Base-by-base conservation (phyloP, 2,329 filamentous ascomycete genomes). In the Diaporthe sp. region DNA sequence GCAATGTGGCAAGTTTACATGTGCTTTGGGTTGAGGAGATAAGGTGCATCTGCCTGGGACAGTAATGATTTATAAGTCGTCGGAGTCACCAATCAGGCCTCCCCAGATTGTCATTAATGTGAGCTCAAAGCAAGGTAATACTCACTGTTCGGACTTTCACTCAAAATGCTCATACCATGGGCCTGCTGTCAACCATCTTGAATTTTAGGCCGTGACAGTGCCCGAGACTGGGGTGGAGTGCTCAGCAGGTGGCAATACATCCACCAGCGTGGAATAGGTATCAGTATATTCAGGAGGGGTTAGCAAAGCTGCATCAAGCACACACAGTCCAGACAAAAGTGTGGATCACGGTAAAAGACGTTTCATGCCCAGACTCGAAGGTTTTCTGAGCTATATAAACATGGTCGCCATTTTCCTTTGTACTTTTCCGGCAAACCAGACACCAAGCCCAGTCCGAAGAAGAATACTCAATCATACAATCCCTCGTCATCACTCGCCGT, bases 401-500 rank as follows among this genome's bases (percentile, higher is more conserved):
- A 55, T 5, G n/a, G 31, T 28, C n/a, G n/a, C 7, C 34, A 69
- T 55, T 55, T 19, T 19, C 65, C 7, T 69, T 55, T 69, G 28
- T 69, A 69, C 65, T 55, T 55, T 42, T 19, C 49, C 49, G 9
- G 5, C 4, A 22, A 15, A 12, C 10, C 49, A n/a, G 34, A 42
- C n/a, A 28, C 34, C 65, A 55, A 59, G 37, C 13, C 68, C 25
- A 15, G 25, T 25, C 17, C 37, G n/a, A n/a, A n/a, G n/a, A n/a
- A n/a, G 10, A 17, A 55, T 62, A 73, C 42, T 82, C 84, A 91
- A 72, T 80, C 81, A 80, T 92, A 92, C 80, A 92, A 78, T 13
- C 85, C 89, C 65, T 91, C 89, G 70, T 92, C 89, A 76, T 89
- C 90, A 77, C 87, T 89, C 25, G 86, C 88, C n/a, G 85, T 87